Percentiles rank a stretch among this genome's conserved stretches.
Conservation (phyloP, 805 yeast species). For the Cyberlindnera nakhonratchasimensis region DNA sequence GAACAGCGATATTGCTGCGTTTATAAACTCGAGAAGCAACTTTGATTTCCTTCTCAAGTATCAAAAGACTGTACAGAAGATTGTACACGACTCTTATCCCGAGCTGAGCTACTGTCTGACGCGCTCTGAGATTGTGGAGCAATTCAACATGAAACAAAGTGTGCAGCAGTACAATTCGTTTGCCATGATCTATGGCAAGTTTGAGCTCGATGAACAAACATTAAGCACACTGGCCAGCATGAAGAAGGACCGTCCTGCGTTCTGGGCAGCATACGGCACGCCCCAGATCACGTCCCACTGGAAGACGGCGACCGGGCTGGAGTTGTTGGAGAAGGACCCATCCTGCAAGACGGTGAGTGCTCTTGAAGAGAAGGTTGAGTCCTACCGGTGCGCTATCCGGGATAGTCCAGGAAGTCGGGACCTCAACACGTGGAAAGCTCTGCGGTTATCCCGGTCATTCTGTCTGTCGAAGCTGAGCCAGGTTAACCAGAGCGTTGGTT, state of each 20-base stretch:
- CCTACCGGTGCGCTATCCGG: slow-evolving; percentile 5
- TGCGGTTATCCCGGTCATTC: slow-evolving; percentile 38
- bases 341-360: slow-evolving; percentile 6
- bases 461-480: slow-evolving; percentile 35
- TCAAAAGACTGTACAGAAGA: neutral
- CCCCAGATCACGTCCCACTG: slow-evolving; percentile 31
- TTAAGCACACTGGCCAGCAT: slow-evolving; percentile 5
- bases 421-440: slow-evolving; percentile 39
- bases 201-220: slow-evolving; percentile 7
- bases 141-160: slow-evolving; percentile 5
- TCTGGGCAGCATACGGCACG: slow-evolving; percentile 27
- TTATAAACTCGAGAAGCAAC: neutral
- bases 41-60: neutral
- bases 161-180: slow-evolving; percentile 10
- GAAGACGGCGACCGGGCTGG: slow-evolving; percentile 40
- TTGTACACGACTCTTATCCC: slow-evolving; percentile 1
- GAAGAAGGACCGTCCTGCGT: slow-evolving; percentile 11
- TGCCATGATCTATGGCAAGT: slow-evolving; percentile 1
- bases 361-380: slow-evolving; percentile 2
- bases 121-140: slow-evolving; percentile 3
- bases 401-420: slow-evolving; percentile 13
- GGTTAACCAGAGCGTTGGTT: slow-evolving; percentile 34
- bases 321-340: slow-evolving; percentile 25
- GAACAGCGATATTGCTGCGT: neutral
- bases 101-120: neutral